These are phyloP conservation scores for Mallotus japonicus DNA, from an alignment of 441 rosid species.

Conservation along the genomic window DNA sequence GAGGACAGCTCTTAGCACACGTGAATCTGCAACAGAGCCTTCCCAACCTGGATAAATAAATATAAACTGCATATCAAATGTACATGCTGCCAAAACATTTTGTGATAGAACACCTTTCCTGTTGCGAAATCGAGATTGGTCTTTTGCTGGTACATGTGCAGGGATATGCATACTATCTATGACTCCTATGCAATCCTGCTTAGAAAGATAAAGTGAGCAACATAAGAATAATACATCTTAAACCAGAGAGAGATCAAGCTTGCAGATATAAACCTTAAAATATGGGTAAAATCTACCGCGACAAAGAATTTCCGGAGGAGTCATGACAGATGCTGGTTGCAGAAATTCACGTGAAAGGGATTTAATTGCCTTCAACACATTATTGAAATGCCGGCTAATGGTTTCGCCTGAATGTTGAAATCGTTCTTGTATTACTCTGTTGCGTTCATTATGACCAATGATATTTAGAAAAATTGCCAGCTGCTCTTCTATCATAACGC, in stretches of 20 bases:
- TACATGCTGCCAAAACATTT: conserved; percentile 83
- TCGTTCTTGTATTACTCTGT: conserved; percentile 72
- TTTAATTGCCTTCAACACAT: conserved; percentile 77
- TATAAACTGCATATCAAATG: conserved; percentile 70
- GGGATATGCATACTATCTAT: conserved; percentile 71
- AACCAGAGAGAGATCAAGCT: conserved; percentile 6
- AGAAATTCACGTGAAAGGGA: conserved; percentile 72
- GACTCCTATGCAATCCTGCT: conserved; percentile 78
- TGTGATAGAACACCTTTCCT: conserved; percentile 64
- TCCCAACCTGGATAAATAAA: conserved; percentile 88
- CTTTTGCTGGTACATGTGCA: conserved; percentile 73
- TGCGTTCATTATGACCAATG: conserved; percentile 74
- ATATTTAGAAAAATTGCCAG: conserved; percentile 76
- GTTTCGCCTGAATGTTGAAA: conserved; percentile 88
- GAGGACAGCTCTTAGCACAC: conserved; percentile 68
- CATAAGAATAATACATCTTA: conserved; percentile 1
- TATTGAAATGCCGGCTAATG: conserved; percentile 79
- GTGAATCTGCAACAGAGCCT: conserved; percentile 77
- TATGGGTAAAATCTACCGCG: conserved; percentile 68
- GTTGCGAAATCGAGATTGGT: conserved; percentile 71
- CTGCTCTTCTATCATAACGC: conserved; percentile 81
- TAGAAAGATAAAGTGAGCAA: conserved; percentile 24
- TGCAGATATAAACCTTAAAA: conserved; percentile 53
- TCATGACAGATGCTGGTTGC: conserved; percentile 39
- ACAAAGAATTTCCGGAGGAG: conserved; percentile 46